Percentiles rank a stretch among this genome's conserved stretches.
Evolutionary conservation across 441 rosid species (phyloP).

Genomic region (Daphne laureola): DNA sequence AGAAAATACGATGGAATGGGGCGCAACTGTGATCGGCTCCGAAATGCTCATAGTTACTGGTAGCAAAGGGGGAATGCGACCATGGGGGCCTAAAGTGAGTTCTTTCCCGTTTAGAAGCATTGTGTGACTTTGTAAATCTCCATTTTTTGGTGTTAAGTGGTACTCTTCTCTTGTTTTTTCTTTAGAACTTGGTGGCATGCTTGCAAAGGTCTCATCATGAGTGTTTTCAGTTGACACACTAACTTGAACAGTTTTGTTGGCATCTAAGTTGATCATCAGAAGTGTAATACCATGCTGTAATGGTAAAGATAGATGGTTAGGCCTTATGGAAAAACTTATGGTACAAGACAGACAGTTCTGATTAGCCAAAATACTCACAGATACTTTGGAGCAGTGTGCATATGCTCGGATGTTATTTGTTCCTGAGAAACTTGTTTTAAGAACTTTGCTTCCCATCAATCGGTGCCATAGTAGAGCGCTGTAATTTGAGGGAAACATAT

Average conservation of each 20-base stretch:
- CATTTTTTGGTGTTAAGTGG: slow-evolving; percentile 66
- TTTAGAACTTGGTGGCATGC: background rate
- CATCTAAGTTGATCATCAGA: slow-evolving; percentile 66
- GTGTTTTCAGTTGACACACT: slow-evolving; percentile 22
- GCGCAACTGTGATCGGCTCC: slow-evolving; percentile 44
- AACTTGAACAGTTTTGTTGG: slow-evolving; percentile 35
- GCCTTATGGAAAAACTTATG: too few relatives aligned
- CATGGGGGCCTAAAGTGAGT: slow-evolving; percentile 41
- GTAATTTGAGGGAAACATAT: slow-evolving; percentile 21
- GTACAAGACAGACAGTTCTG: too few relatives aligned
- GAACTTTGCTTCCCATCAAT: slow-evolving; percentile 71
- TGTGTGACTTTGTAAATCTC: slow-evolving; percentile 63
- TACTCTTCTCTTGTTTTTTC: slow-evolving; percentile 60
- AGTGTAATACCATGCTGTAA: slow-evolving; percentile 62
- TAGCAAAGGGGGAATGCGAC: slow-evolving; percentile 54
- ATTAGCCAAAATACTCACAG: slow-evolving; percentile 28
- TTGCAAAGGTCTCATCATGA: background rate
- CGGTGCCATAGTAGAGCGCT: slow-evolving; percentile 87
- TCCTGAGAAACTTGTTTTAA: slow-evolving; percentile 58
- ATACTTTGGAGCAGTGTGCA: slow-evolving; percentile 71
- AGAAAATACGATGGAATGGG: slow-evolving; percentile 59
- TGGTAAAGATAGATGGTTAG: background rate
- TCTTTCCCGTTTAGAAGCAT: slow-evolving; percentile 68
- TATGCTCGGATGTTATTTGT: slow-evolving; percentile 51
- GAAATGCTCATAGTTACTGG: slow-evolving; percentile 39